phyloP scores from a whole-genome alignment of 176 grass and related monocot genomes.

The Lolium multiflorum region DNA sequence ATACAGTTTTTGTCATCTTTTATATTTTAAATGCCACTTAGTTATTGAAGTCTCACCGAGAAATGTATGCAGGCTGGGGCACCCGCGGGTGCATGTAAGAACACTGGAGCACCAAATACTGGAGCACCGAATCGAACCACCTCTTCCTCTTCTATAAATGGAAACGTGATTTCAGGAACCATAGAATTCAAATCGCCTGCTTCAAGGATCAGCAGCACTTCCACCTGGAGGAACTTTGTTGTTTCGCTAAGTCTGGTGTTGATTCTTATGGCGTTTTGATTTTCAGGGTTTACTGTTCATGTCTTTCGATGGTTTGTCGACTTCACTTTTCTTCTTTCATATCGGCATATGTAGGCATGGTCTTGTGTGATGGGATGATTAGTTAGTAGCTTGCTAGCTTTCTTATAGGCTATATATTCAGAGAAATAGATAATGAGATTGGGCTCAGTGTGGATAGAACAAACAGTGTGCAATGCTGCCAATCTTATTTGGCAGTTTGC shows the following conservation, averaged over 20 bases:
- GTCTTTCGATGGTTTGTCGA: not conserved
- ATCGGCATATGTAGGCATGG: not conserved
- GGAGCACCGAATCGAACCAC: slow-evolving; percentile 49
- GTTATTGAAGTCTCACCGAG: slow-evolving; percentile 22
- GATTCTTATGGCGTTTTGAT: slow-evolving; percentile 47
- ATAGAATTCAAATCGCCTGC: slow-evolving; percentile 66
- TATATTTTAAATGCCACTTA: not conserved
- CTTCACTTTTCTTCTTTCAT: not conserved
- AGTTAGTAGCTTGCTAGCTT: slow-evolving; percentile 28
- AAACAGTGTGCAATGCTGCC: not conserved
- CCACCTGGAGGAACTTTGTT: slow-evolving; percentile 12
- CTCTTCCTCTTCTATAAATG: slow-evolving; percentile 42
- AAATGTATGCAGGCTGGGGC: slow-evolving; percentile 58
- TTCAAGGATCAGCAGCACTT: slow-evolving; percentile 41
- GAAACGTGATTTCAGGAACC: slow-evolving; percentile 71
- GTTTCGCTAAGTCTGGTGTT: slow-evolving; percentile 44
- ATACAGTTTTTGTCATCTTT: not conserved
- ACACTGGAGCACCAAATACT: slow-evolving; percentile 42
- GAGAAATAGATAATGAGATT: not conserved
- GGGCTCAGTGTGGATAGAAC: slow-evolving; percentile 23
- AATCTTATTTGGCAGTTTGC: not conserved
- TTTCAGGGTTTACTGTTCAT: slow-evolving; percentile 35
- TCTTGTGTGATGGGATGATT: not conserved
- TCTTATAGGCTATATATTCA: slow-evolving; percentile 30
- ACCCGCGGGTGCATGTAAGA: slow-evolving; percentile 63